phyloP scores from a whole-genome alignment of 768 basidiomycete genomes.

The Antrodiella citrinella region DNA sequence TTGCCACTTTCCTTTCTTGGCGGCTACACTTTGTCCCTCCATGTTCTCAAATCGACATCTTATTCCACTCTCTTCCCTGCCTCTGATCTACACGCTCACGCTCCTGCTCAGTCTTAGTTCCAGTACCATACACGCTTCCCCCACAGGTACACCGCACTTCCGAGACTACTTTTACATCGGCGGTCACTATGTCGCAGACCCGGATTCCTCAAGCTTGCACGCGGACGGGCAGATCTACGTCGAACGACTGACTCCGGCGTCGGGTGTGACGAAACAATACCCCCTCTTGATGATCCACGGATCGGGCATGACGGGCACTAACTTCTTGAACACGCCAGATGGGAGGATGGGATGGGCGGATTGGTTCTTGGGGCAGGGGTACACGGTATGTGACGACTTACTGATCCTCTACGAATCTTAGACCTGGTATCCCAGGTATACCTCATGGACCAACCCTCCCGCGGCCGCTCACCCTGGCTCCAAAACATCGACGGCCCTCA shows the following conservation, averaged over 20 bases:
- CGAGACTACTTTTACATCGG: slow-evolving; percentile 1
- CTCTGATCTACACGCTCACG: too few species aligned
- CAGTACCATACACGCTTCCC: neutral
- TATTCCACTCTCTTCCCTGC: too few species aligned
- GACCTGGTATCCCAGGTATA: neutral
- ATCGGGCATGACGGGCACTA: slow-evolving; percentile 1
- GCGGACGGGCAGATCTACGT: slow-evolving; percentile 1
- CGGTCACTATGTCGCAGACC: neutral
- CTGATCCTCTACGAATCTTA: too few species aligned
- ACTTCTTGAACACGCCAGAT: slow-evolving; percentile 5
- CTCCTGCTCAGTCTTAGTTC: too few species aligned
- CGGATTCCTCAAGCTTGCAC: neutral
- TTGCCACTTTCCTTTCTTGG: too few species aligned
- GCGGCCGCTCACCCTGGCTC: neutral
- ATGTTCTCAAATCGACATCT: too few species aligned
- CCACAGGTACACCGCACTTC: neutral
- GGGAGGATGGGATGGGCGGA: slow-evolving; percentile 1
- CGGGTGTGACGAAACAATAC: neutral
- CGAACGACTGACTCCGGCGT: neutral
- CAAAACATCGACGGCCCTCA: neutral
- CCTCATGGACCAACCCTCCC: slow-evolving; percentile 1
- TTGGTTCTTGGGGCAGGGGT: neutral
- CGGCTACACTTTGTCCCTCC: too few species aligned
- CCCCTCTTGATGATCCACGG: neutral
- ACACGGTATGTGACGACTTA: neutral